Evolutionary conservation across 352 stramenopile genomes (phyloP), one percentile per base, ranked within the genome.

Genomic region (Phytophthora hibernalis): DNA sequence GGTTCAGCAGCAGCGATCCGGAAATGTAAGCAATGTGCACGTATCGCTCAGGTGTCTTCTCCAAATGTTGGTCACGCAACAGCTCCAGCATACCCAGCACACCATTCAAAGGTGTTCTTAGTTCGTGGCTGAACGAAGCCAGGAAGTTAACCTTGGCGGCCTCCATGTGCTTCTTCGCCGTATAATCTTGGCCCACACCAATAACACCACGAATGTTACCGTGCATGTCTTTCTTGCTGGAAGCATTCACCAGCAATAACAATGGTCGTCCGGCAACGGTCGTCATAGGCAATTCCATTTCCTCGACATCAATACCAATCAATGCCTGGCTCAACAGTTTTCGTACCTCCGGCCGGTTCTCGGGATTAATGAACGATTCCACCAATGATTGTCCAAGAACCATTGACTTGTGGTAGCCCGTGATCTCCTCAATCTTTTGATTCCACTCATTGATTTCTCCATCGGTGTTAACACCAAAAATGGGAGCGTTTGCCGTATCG

Each of bases 121-220:
- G 57, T 28, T 91, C 82, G 52, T 91, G 80, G 54, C 82, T 91
- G 48, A 90, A 89, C 1, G 82, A 90, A 33, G 82, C 82, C 24
- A 90, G 28, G 48, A 91, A 91, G 49, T 88, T 89, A 13, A 91
- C 82, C 42, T 77, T 87, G 0, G 77, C 79, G 9, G 80, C 73
- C 54, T 91, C 81, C 83, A 90, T 90, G 48, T 89, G 77, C 53
- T 86, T 89, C 55, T 86, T 87, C 9, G 80, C 82, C 13, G 92
- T 97, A 48, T 97, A 90, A 68, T 97, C 91, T 77, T 97, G 90
- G 0, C 86, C 89, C 38, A 97, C 87, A 15, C 83, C 83, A 51
- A 97, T 92, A 4, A 96, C 90, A 60, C 91, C 92, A 12, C 94
- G 80, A 61, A 97, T 86, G 57, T 93, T 93, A 26, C 89, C 87